These are phyloP conservation scores for Ustilago hordei DNA, from an alignment of 1,284 basidiomycete species.

Conservation along the genomic window DNA sequence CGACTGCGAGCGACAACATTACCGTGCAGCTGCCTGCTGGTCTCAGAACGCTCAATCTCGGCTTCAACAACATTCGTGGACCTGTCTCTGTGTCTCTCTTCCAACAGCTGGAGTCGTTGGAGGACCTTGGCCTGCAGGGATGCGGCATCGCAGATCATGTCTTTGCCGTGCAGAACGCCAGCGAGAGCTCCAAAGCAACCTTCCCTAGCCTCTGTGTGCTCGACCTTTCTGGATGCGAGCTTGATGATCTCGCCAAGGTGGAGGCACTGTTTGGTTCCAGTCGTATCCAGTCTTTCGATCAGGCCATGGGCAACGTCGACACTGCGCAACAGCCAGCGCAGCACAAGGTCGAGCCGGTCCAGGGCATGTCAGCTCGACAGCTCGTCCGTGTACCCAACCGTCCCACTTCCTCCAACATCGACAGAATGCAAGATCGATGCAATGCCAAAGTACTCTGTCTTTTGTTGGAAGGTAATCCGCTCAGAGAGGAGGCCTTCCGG, in stretches of 20 bases:
- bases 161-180: conserved; percentile 23
- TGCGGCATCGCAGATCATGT: conserved; percentile 61
- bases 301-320: conserved; percentile 31
- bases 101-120: conserved; percentile 32
- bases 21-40: conserved; percentile 39
- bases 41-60: conserved; percentile 52
- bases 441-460: conserved; percentile 41
- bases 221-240: conserved; percentile 59
- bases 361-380: conserved; percentile 39
- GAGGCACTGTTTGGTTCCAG: conserved; percentile 56
- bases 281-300: conserved; percentile 37
- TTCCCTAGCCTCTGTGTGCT: conserved; percentile 45
- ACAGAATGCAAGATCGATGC: conserved; percentile 27
- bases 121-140: conserved; percentile 56
- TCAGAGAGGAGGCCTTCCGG: conserved; percentile 53
- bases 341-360: conserved; percentile 6
- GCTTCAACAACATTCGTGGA: conserved; percentile 58
- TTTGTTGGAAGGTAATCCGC: conserved; percentile 55
- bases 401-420: conserved; percentile 32
- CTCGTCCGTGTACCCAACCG: conserved; percentile 51
- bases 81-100: conserved; percentile 49
- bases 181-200: conserved; percentile 10
- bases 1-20: background rate
- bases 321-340: conserved; percentile 1
- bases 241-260: conserved; percentile 51